These are phyloP conservation scores for Saitozyma podzolica DNA, from an alignment of 768 basidiomycete species.

Conservation along the genomic window DNA sequence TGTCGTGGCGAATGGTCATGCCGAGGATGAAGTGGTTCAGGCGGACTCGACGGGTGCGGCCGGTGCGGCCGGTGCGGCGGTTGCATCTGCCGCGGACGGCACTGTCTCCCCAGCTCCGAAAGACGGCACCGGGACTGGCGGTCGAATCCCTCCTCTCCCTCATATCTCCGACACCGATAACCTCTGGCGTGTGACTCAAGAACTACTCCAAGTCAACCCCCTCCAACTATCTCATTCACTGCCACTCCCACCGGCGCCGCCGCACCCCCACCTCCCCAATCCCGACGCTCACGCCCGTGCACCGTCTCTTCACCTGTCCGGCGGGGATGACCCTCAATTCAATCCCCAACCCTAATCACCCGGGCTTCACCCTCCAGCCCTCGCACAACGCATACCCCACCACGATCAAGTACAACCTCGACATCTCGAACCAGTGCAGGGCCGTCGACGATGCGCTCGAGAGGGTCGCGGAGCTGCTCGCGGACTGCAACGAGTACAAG, in stretches of 20 bases:
- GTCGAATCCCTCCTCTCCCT: slow-evolving; percentile 25
- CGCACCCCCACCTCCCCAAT: slow-evolving; percentile 2
- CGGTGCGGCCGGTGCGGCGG: neutral
- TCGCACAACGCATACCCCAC: slow-evolving; percentile 22
- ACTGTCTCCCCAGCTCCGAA: neutral
- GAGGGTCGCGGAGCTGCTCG: slow-evolving; percentile 46
- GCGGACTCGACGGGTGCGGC: neutral
- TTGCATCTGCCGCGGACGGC: neutral
- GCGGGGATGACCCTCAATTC: slow-evolving; percentile 41
- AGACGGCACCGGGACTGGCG: neutral
- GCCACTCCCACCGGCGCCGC: slow-evolving; percentile 17
- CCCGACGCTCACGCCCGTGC: slow-evolving; percentile 36
- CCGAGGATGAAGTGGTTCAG: slow-evolving; percentile 6
- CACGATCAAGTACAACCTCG: slow-evolving; percentile 42
- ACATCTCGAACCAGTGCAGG: slow-evolving; percentile 36
- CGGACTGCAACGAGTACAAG: slow-evolving; percentile 53
- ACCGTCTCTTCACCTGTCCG: slow-evolving; percentile 48
- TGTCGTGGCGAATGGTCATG: slow-evolving; percentile 4
- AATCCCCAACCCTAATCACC: slow-evolving; percentile 25
- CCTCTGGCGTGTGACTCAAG: slow-evolving; percentile 42
- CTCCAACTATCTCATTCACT: slow-evolving; percentile 23
- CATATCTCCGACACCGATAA: slow-evolving; percentile 42
- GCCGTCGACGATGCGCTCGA: slow-evolving; percentile 50
- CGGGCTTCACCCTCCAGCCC: slow-evolving; percentile 14
- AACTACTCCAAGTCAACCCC: slow-evolving; percentile 28